These are phyloP conservation scores for Scedosporium minutisporum DNA, from an alignment of 2,329 filamentous ascomycete genomes.

Conservation along the genomic window DNA sequence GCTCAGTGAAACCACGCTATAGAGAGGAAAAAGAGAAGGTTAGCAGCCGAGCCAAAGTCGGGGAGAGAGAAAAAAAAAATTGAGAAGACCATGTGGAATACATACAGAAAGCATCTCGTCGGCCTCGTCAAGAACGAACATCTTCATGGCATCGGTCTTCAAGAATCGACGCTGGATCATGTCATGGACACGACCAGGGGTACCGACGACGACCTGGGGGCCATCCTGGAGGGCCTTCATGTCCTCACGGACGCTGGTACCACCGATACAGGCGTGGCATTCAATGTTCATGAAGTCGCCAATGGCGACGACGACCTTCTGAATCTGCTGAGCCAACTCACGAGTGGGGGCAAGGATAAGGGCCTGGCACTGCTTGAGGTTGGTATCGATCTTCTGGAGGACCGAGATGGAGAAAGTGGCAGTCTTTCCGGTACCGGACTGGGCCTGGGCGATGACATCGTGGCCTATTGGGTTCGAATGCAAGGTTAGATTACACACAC, in stretches of 20 bases:
- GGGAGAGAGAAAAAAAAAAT: slow-evolving; percentile 27
- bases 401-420: slow-evolving; percentile 99
- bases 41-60: slow-evolving; percentile 11
- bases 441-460: slow-evolving; percentile 99
- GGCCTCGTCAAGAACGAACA: slow-evolving; percentile 98
- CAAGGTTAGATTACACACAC: not conserved
- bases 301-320: slow-evolving; percentile 97
- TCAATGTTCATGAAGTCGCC: slow-evolving; percentile 99
- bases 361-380: slow-evolving; percentile 93
- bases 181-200: slow-evolving; percentile 95
- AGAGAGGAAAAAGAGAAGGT: slow-evolving; percentile 8
- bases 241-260: slow-evolving; percentile 95
- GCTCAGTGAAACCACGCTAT: slow-evolving; percentile 95
- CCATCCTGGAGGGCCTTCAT: slow-evolving; percentile 96
- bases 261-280: slow-evolving; percentile 98
- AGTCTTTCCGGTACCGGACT: slow-evolving; percentile 99
- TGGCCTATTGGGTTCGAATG: slow-evolving; percentile 47
- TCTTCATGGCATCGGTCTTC: slow-evolving; percentile 97
- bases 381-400: slow-evolving; percentile 95
- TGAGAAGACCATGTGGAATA: not conserved
- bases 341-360: slow-evolving; percentile 96
- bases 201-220: slow-evolving; percentile 94
- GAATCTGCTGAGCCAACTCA: slow-evolving; percentile 98
- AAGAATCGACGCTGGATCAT: slow-evolving; percentile 99
- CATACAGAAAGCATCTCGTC: slow-evolving; percentile 93